These are phyloP conservation scores for Lactifluus pinguis DNA, from an alignment of 768 basidiomycete species.

Conservation along the genomic window DNA sequence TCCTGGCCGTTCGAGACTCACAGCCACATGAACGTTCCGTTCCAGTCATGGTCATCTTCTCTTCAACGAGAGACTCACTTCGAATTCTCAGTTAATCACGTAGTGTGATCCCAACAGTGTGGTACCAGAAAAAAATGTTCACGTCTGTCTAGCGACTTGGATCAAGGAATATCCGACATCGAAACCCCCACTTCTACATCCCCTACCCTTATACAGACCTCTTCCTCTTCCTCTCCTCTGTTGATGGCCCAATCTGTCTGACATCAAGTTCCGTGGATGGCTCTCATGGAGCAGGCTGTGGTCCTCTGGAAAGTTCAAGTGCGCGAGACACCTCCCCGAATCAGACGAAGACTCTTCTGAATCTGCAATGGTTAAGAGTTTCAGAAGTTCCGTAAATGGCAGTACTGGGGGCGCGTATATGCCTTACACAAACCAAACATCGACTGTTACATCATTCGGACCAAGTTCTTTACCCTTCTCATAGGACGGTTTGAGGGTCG, in stretches of 20 bases:
- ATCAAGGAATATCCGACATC: not conserved
- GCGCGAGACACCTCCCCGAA: not conserved
- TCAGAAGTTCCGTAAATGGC: not conserved
- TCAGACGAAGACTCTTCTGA: conserved; percentile 6
- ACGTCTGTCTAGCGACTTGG: not conserved
- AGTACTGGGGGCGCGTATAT: not conserved
- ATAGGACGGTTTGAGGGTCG: not conserved
- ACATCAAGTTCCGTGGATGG: not conserved
- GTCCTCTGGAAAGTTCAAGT: not conserved
- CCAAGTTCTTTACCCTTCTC: not conserved
- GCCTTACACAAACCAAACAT: not conserved
- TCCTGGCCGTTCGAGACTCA: no score
- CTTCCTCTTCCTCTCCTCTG: not conserved
- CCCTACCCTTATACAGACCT: not conserved
- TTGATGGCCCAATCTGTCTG: not conserved
- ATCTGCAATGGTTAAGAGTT: not conserved
- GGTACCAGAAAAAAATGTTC: not conserved
- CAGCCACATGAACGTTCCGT: no score
- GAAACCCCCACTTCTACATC: not conserved
- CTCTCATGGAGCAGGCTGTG: not conserved
- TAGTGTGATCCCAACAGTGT: not conserved
- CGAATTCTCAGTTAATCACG: no score
- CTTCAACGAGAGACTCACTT: no score
- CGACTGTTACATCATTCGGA: no score
- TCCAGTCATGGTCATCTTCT: no score